These are phyloP conservation scores for Curvularia sp. DNA, from an alignment of 2,329 filamentous ascomycete genomes.

Conservation along the genomic window DNA sequence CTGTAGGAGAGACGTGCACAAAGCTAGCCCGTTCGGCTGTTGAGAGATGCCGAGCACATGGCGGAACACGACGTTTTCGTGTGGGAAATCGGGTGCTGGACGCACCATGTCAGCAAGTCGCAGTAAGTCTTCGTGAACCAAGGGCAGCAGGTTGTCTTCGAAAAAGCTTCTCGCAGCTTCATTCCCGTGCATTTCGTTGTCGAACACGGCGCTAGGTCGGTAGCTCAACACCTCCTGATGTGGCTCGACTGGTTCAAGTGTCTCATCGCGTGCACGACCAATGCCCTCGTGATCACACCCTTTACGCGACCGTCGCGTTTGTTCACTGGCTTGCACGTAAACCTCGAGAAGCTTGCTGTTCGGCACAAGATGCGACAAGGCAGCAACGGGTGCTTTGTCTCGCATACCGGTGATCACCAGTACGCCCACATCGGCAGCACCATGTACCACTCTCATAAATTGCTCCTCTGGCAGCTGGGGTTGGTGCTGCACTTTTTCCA, in stretches of 20 bases:
- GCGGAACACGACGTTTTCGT: constrained; percentile 61
- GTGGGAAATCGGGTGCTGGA: constrained; percentile 60
- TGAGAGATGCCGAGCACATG: constrained; percentile 66
- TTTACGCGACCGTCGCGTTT: constrained; percentile 13
- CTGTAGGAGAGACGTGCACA: constrained; percentile 62
- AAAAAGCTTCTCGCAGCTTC: constrained; percentile 55
- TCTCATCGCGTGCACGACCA: neutral
- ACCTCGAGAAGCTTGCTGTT: constrained; percentile 63
- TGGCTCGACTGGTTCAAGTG: neutral
- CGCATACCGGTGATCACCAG: constrained; percentile 69
- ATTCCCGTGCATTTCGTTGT: constrained; percentile 58
- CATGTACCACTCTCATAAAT: constrained; percentile 50
- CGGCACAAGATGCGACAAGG: constrained; percentile 63
- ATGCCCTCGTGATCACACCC: neutral
- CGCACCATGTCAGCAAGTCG: constrained; percentile 61
- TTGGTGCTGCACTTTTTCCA: constrained; percentile 53
- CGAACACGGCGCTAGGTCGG: constrained; percentile 57
- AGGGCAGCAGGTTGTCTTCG: constrained; percentile 53
- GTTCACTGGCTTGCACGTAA: constrained; percentile 53
- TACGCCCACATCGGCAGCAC: constrained; percentile 56
- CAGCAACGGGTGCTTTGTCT: constrained; percentile 64
- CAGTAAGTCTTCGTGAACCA: constrained; percentile 57
- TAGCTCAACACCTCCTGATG: neutral
- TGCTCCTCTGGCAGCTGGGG: constrained; percentile 59
- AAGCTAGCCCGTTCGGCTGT: constrained; percentile 57